Conservation (phyloP, 2,329 filamentous ascomycete species). For the Trichoderma arundinaceum region DNA sequence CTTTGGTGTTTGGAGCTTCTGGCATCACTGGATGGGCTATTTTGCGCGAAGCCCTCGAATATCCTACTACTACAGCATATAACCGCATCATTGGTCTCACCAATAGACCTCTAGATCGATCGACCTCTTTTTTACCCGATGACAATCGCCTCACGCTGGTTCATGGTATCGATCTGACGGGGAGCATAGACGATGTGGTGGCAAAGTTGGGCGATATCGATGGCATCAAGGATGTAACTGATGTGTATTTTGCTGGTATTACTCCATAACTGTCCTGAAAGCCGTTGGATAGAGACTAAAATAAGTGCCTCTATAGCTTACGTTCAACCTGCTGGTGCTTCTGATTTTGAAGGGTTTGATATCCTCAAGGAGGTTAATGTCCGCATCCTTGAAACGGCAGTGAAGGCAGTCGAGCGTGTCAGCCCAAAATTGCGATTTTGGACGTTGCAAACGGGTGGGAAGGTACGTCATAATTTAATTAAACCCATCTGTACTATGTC, state of each 20-base stretch:
- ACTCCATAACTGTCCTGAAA: too few relatives aligned
- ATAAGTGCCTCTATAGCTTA: background rate
- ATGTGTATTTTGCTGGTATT: constrained; percentile 29
- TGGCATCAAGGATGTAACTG: constrained; percentile 21
- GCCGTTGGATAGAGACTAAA: background rate
- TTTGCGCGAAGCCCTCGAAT: constrained; percentile 18
- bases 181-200: constrained; percentile 21
- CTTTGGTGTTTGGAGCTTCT: constrained; percentile 27
- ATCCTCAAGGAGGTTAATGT: constrained; percentile 27
- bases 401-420: constrained; percentile 20
- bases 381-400: constrained; percentile 20
- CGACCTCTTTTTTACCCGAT: constrained; percentile 6
- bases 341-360: constrained; percentile 22
- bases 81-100: constrained; percentile 13
- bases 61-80: constrained; percentile 8
- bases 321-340: constrained; percentile 22
- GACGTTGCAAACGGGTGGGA: constrained; percentile 27
- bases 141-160: constrained; percentile 14
- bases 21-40: constrained; percentile 29
- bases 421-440: constrained; percentile 13
- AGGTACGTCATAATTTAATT: background rate
- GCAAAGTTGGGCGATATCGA: constrained; percentile 16
- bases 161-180: constrained; percentile 19
- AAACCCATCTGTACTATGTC: background rate
- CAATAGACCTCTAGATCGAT: constrained; percentile 17